These are phyloP conservation scores for Penicillium ucsense DNA, from an alignment of 495 filamentous ascomycete genomes.

Conservation along the genomic window DNA sequence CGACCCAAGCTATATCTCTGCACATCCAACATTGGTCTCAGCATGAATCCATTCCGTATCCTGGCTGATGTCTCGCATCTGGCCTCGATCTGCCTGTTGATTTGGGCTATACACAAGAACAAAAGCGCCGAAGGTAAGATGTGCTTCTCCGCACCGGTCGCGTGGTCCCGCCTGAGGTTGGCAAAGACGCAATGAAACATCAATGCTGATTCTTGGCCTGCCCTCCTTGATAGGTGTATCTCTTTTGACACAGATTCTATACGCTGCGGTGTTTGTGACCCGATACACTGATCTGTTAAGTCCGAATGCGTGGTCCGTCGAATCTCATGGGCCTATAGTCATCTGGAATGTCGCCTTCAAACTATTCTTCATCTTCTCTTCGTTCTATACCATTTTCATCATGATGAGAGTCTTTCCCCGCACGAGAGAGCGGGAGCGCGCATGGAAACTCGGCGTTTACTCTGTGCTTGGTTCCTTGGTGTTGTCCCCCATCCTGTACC, in stretches of 20 bases:
- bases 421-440: constrained; percentile 78
- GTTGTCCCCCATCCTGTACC: constrained; percentile 54
- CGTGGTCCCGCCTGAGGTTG: too few relatives aligned
- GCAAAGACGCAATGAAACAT: too few relatives aligned
- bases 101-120: constrained; percentile 85
- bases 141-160: not conserved
- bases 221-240: constrained; percentile 57
- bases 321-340: not conserved
- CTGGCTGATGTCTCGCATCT: constrained; percentile 76
- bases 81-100: constrained; percentile 76
- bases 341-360: constrained; percentile 58
- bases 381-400: constrained; percentile 76
- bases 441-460: constrained; percentile 73
- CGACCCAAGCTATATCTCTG: too few relatives aligned
- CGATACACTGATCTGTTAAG: constrained; percentile 79
- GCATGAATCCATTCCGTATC: constrained; percentile 61
- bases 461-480: constrained; percentile 50
- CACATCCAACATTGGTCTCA: too few relatives aligned
- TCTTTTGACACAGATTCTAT: constrained; percentile 87
- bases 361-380: constrained; percentile 74
- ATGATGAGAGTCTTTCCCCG: constrained; percentile 84
- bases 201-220: too few relatives aligned
- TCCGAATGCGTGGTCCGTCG: constrained; percentile 19
- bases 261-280: constrained; percentile 73
- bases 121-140: constrained; percentile 71